phyloP scores from a whole-genome alignment of 1,284 basidiomycete genomes.

The Ganoderma leucocontextum region DNA sequence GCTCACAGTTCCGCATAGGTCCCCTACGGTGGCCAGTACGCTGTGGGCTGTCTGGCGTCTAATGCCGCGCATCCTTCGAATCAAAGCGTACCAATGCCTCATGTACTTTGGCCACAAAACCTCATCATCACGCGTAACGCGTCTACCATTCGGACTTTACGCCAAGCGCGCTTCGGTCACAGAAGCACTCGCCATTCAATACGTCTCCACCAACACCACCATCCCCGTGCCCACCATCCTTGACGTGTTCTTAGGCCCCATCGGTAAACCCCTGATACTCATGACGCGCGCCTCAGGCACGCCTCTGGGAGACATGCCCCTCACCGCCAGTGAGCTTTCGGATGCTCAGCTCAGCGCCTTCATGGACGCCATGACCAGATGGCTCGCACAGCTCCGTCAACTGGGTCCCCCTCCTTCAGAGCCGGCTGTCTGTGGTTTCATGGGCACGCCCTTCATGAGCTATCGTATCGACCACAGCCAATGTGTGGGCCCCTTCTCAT shows the following conservation, averaged over 20 bases:
- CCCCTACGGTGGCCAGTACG: background rate
- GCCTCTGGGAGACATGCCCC: background rate
- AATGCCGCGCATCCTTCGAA: background rate
- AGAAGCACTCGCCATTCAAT: slow-evolving; percentile 18
- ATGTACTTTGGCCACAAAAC: background rate
- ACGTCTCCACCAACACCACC: slow-evolving; percentile 23
- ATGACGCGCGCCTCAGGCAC: background rate
- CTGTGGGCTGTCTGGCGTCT: slow-evolving; percentile 1
- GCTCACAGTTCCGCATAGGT: background rate
- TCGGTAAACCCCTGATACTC: background rate
- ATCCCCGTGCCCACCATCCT: slow-evolving; percentile 30
- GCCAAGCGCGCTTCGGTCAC: background rate
- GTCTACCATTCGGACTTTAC: background rate
- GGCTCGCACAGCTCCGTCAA: slow-evolving; percentile 19
- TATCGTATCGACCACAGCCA: slow-evolving; percentile 24
- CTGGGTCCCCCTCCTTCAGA: slow-evolving; percentile 22
- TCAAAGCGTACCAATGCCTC: background rate
- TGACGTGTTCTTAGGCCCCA: slow-evolving; percentile 19
- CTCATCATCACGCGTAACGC: background rate
- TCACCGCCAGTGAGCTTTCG: background rate
- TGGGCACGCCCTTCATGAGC: slow-evolving; percentile 17
- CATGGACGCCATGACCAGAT: background rate
- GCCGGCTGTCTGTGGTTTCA: slow-evolving; percentile 19
- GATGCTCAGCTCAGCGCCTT: background rate
- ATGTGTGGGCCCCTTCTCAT: slow-evolving; percentile 10